Percentiles rank a stretch among this genome's conserved stretches.
Conservation (phyloP, 768 basidiomycete species). For the Hypholoma sublateritium region DNA sequence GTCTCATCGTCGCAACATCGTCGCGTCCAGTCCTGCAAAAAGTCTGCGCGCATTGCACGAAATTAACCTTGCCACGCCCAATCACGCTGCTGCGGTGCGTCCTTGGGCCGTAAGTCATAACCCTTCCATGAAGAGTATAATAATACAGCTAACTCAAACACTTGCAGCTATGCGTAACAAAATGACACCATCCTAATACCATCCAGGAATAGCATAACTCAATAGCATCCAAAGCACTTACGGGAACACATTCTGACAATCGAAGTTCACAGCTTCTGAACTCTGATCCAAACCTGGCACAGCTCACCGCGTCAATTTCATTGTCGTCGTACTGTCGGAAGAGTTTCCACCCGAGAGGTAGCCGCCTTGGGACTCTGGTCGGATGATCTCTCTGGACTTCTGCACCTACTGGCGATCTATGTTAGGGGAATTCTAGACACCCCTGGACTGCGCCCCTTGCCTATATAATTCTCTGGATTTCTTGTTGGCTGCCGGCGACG, state of each 20-base stretch:
- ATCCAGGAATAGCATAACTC: neutral
- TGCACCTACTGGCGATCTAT: neutral
- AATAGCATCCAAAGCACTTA: neutral
- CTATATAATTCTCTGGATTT: neutral
- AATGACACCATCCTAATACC: neutral
- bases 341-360: too few species aligned
- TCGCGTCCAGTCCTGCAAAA: too few species aligned
- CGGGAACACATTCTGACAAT: neutral
- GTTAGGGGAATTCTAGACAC: neutral
- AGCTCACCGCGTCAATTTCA: too few species aligned
- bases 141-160: too few species aligned
- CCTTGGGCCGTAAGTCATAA: neutral
- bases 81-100: conserved; percentile 8
- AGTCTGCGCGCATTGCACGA: too few species aligned
- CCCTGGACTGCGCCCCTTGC: neutral
- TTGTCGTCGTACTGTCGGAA: too few species aligned
- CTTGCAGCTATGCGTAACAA: too few species aligned
- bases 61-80: conserved; percentile 8
- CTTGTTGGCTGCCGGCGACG: neutral
- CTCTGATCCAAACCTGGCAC: neutral
- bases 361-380: too few species aligned
- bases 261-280: neutral
- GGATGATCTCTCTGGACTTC: neutral
- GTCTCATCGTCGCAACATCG: neutral
- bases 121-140: neutral